Evolutionary conservation across 768 basidiomycete genomes (phyloP).

Genomic region (Suillus cothurnatus): DNA sequence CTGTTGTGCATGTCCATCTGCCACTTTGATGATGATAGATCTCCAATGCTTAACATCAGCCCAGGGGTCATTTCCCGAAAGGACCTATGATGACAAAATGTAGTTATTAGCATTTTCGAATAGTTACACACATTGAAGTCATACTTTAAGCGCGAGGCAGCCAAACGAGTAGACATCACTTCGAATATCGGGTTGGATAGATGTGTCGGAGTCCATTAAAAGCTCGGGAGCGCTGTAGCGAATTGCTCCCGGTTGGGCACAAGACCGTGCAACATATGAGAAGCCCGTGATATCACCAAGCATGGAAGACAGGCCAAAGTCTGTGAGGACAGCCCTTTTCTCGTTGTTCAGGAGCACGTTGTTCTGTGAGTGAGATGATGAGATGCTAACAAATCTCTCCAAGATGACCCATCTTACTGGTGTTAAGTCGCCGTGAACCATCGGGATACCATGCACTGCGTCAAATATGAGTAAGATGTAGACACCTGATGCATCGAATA

Average conservation of each 20-base stretch:
- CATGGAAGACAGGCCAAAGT: constrained; percentile 46
- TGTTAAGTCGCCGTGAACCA: constrained; percentile 3
- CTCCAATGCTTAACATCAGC: neutral
- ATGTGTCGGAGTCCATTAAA: constrained; percentile 16
- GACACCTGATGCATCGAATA: neutral
- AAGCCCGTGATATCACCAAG: constrained; percentile 32
- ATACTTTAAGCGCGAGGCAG: constrained; percentile 29
- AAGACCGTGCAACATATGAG: constrained; percentile 32
- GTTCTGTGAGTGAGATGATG: constrained; percentile 22
- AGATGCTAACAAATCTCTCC: neutral
- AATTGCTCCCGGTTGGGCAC: constrained; percentile 34
- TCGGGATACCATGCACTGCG: neutral
- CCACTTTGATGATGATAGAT: neutral
- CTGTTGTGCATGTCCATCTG: neutral
- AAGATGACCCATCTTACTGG: neutral
- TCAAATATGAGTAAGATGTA: neutral
- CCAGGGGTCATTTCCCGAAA: constrained; percentile 6
- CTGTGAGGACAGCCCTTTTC: constrained; percentile 40
- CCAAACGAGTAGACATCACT: constrained; percentile 15
- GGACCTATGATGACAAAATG: neutral
- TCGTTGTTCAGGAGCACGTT: constrained; percentile 47
- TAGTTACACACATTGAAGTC: neutral
- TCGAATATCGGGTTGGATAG: neutral
- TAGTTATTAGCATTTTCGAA: neutral
- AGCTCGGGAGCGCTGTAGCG: constrained; percentile 46